Evolutionary conservation across 1,139 yeast genomes (phyloP).

Genomic region (Hansenula sp.): DNA sequence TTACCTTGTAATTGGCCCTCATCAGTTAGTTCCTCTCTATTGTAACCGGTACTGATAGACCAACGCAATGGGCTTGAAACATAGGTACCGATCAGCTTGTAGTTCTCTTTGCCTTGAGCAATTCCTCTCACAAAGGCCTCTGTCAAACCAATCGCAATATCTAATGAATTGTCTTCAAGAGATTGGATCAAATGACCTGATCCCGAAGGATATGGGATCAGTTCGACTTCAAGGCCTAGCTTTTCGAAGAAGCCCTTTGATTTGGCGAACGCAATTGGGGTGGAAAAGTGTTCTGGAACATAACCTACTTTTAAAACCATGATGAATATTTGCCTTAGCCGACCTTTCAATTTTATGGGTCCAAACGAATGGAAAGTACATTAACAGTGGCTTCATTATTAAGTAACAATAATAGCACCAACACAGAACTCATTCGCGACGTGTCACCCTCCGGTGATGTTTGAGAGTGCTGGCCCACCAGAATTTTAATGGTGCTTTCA

Average conservation of each 20-base stretch:
- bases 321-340: too few relatives aligned
- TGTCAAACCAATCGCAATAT: conserved; percentile 82
- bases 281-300: conserved; percentile 88
- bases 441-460: conserved; percentile 2
- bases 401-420: too few relatives aligned
- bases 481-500: too few relatives aligned
- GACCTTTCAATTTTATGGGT: too few relatives aligned
- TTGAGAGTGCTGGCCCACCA: not conserved
- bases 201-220: conserved; percentile 80
- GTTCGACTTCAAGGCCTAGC: conserved; percentile 48
- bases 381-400: too few relatives aligned
- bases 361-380: too few relatives aligned
- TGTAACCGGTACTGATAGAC: conserved; percentile 79
- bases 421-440: not conserved
- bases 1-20: conserved; percentile 56
- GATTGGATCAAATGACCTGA: conserved; percentile 83
- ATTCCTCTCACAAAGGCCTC: conserved; percentile 87
- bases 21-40: conserved; percentile 48
- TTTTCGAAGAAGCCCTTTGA: conserved; percentile 51
- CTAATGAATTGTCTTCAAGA: conserved; percentile 60
- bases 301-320: conserved; percentile 60
- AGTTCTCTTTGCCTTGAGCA: conserved; percentile 63
- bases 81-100: conserved; percentile 73
- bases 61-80: conserved; percentile 85
- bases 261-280: conserved; percentile 76